These are phyloP conservation scores for Carex littledalei DNA, from an alignment of 176 grass and related monocot genomes.

Conservation along the genomic window DNA sequence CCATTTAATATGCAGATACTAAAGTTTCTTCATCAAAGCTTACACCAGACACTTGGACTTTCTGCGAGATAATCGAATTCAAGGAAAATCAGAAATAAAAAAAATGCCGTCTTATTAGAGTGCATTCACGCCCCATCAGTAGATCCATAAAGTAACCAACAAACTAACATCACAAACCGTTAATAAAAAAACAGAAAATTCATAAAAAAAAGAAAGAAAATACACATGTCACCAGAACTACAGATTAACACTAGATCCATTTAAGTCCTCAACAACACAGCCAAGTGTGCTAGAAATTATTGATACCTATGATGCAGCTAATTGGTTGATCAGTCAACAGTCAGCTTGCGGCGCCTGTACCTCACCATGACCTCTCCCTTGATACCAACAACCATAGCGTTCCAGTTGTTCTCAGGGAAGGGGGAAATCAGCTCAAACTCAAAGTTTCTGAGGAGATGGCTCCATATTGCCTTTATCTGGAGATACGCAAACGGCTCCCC, in stretches of 20 bases:
- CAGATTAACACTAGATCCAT: conserved; percentile 7
- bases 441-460: conserved; percentile 85
- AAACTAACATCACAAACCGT: conserved; percentile 12
- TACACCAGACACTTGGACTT: neutral
- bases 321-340: conserved; percentile 37
- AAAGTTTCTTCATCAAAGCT: neutral
- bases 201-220: neutral
- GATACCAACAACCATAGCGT: conserved; percentile 89
- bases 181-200: neutral
- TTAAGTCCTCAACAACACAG: conserved; percentile 6
- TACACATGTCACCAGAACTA: neutral
- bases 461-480: conserved; percentile 97
- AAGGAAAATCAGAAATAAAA: neutral
- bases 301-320: neutral
- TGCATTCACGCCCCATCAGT: neutral
- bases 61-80: neutral
- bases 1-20: neutral
- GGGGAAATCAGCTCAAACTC: conserved; percentile 90
- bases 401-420: conserved; percentile 87
- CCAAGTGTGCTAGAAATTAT: neutral
- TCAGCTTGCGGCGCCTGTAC: conserved; percentile 69
- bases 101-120: neutral
- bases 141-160: neutral
- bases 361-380: conserved; percentile 86
- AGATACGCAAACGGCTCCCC: conserved; percentile 90